Conservation (phyloP, 2,329 filamentous ascomycete species). For the Talaromyces sp. region DNA sequence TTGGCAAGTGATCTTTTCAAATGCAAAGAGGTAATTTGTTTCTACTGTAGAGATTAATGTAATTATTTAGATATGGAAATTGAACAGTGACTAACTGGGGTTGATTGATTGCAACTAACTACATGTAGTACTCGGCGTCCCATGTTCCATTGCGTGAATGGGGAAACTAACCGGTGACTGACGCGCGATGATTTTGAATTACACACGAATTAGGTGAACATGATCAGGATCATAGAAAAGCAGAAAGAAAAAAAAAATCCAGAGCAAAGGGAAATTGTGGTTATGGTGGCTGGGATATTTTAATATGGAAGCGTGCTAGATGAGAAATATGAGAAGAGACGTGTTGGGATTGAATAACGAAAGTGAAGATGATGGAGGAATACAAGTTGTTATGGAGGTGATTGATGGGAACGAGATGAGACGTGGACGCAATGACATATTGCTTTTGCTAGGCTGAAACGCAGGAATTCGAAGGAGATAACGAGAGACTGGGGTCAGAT, state of each 20-base stretch:
- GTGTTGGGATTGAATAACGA: no score
- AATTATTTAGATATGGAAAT: background rate
- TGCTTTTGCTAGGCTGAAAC: conserved; percentile 25
- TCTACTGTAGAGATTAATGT: no score
- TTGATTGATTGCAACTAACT: conserved; percentile 9
- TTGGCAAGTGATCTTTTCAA: no score
- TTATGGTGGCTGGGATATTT: background rate
- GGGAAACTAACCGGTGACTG: background rate
- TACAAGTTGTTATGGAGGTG: no score
- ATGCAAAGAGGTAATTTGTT: no score
- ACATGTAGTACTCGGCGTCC: background rate
- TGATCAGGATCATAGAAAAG: background rate
- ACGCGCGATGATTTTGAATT: conserved; percentile 16
- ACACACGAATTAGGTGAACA: conserved; percentile 8
- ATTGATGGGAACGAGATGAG: no score
- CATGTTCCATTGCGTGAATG: background rate
- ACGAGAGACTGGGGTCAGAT: background rate
- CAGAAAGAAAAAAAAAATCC: background rate
- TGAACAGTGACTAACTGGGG: background rate
- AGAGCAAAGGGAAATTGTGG: background rate
- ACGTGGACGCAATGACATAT: no score
- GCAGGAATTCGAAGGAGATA: conserved; percentile 13
- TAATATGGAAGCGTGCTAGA: no score
- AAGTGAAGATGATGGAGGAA: no score
- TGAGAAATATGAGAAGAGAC: no score